Evolutionary conservation across 768 basidiomycete species (phyloP).

Genomic region (Mycena floridula): DNA sequence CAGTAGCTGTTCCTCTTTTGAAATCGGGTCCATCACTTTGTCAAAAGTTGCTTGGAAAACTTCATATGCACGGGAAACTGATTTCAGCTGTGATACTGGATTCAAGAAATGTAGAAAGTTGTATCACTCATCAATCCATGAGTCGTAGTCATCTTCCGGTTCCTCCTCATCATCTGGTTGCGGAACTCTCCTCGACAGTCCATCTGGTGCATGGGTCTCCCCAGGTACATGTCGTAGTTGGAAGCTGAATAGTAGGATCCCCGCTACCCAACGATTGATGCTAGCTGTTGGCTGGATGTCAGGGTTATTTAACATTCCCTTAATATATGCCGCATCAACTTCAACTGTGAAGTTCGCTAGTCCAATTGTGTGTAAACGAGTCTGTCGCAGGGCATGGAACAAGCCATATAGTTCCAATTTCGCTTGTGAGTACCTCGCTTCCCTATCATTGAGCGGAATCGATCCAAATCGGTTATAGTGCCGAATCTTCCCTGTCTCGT

Average conservation of each 20-base stretch:
- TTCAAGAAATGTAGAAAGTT: too few species aligned
- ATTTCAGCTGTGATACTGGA: too few species aligned
- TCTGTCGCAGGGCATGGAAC: slow-evolving; percentile 14
- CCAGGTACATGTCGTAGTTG: slow-evolving; percentile 22
- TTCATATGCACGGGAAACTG: too few species aligned
- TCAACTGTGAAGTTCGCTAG: slow-evolving; percentile 28
- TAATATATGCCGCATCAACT: slow-evolving; percentile 31
- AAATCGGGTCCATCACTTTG: too few species aligned
- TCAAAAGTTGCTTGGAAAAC: too few species aligned
- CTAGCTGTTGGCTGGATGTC: slow-evolving; percentile 16
- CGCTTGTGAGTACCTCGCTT: slow-evolving; percentile 28
- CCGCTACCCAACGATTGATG: slow-evolving; percentile 21
- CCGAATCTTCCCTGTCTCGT: slow-evolving; percentile 9
- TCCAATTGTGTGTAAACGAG: slow-evolving; percentile 22
- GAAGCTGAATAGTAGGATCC: slow-evolving; percentile 25
- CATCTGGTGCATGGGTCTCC: slow-evolving; percentile 19
- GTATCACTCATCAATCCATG: too few species aligned
- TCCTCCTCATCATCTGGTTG: slow-evolving; percentile 15
- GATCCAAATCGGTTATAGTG: slow-evolving; percentile 30
- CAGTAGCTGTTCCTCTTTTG: too few species aligned
- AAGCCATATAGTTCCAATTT: slow-evolving; percentile 36
- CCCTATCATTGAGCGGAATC: slow-evolving; percentile 27
- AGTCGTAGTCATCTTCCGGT: too few species aligned
- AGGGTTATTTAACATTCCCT: slow-evolving; percentile 26
- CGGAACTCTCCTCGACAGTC: slow-evolving; percentile 16